Evolutionary conservation across 805 yeast species (phyloP), one percentile per base, ranked within the genome.

Genomic region (Ogataea naganishii): DNA sequence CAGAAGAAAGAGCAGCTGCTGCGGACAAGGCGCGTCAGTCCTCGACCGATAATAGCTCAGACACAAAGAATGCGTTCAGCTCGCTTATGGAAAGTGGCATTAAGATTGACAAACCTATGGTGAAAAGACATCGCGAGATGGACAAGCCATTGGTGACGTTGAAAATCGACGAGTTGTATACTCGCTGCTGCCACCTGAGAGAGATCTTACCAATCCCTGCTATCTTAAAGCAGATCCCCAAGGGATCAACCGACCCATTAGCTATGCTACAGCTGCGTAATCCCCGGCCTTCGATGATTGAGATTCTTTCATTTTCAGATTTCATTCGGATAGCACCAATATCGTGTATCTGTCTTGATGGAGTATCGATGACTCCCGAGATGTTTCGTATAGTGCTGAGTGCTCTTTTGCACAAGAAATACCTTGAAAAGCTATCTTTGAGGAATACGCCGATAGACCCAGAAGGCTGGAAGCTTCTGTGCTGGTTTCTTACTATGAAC

Each of bases 141-240:
- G 60, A 51, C 6, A 51, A 44, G 14, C 63, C 63, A 1, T 47
- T 52, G 8, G 63, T 58, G 7, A 58, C 62, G 8, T 38, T 58
- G 29, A 58, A 58, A 20, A 67, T 80, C 31, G 95, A 84, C 43
- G 68, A 75, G 26, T 64, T 89, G 46, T 88, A 88, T 55, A 84
- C 96, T 1, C 64, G 96, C 40, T 89, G 96, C 53, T 88, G 96
- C 51, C 96, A 88, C 53, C 60, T 88, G 35, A 64, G 96, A 32
- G 96, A 88, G 46, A 88, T 88, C 34, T 53, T 88, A 37, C 96
- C 97, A 2, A 88, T 88, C 29, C 89, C 95, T 3, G 89, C 94
- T 3, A 85, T 89, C 6, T 48, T 83, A 42, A 80, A 80, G 46
- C 95, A 84, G 49, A 66, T 88, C 37, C 82, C 83, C 1, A 76